Conservation (phyloP, 78 protist species). For the Polysphondylium violaceum region DNA sequence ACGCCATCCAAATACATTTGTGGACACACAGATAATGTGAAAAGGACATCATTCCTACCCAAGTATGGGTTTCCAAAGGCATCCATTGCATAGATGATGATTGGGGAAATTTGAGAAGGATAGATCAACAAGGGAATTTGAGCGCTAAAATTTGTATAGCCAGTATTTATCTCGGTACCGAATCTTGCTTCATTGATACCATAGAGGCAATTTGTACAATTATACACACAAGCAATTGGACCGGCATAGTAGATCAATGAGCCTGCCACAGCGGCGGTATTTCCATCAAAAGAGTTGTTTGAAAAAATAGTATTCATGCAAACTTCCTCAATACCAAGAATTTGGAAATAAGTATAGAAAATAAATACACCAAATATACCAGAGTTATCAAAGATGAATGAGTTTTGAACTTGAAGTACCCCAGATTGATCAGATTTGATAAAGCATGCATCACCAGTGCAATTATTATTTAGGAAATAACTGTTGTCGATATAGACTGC, state of each 20-base stretch:
- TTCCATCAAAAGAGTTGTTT: background rate
- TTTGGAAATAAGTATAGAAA: background rate
- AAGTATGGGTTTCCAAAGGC: background rate
- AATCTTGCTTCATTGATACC: background rate
- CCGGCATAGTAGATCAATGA: background rate
- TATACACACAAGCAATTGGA: background rate
- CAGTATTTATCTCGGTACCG: background rate
- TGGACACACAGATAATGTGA: background rate
- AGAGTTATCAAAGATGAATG: background rate
- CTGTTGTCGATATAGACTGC: background rate
- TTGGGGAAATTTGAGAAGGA: conserved; percentile 11
- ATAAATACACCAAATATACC: background rate
- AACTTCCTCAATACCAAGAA: background rate
- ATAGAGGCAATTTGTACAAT: background rate
- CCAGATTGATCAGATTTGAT: conserved; percentile 15
- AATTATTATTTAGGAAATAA: background rate
- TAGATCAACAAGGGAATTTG: background rate
- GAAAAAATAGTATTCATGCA: background rate
- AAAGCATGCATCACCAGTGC: background rate
- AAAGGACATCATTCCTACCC: conserved; percentile 10
- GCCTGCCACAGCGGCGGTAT: conserved; percentile 6
- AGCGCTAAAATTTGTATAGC: background rate
- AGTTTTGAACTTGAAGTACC: background rate
- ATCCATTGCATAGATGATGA: background rate
- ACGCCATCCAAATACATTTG: background rate